A percentile compares a stretch with the other conserved stretches of the same genome.
These are phyloP conservation scores for sorghum (Sorghum bicolor) DNA, from an alignment of 176 grass and related monocot species.

Conservation along the genomic window DNA sequence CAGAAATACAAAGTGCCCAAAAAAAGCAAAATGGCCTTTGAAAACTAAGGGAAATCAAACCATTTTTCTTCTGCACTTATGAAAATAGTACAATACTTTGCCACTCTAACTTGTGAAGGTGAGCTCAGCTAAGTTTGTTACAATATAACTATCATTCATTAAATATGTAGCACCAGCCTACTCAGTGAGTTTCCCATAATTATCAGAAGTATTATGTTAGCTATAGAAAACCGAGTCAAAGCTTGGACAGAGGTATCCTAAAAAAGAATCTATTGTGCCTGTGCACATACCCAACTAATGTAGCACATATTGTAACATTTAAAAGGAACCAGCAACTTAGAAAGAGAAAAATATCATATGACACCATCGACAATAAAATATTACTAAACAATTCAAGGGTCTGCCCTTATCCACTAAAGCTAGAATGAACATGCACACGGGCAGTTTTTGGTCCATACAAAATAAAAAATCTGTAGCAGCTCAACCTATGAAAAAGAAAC, in stretches of 20 bases:
- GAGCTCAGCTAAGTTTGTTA: not conserved
- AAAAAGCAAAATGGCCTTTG: not conserved
- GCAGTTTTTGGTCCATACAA: not conserved
- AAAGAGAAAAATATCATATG: not conserved
- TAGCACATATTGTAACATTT: not conserved
- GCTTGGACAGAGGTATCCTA: not conserved
- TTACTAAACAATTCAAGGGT: not conserved
- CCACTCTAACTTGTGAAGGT: not conserved
- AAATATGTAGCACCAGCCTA: not conserved
- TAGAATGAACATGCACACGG: not conserved
- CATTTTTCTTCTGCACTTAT: not conserved
- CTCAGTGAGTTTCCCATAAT: not conserved
- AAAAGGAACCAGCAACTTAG: not conserved
- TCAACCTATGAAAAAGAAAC: not conserved
- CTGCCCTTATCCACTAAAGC: not conserved
- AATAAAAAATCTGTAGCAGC: not conserved
- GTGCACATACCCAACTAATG: not conserved
- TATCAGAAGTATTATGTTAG: not conserved
- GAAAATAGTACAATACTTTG: not conserved
- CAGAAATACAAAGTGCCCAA: not conserved
- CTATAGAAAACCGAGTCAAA: not conserved
- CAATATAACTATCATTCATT: not conserved
- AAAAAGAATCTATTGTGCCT: not conserved
- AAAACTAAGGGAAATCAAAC: not conserved
- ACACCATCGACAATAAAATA: not conserved